A percentile compares a stretch with the other conserved stretches of the same genome.
These are phyloP conservation scores for Zymoseptoria brevis DNA, from an alignment of 2,329 filamentous ascomycete species.

Conservation along the genomic window DNA sequence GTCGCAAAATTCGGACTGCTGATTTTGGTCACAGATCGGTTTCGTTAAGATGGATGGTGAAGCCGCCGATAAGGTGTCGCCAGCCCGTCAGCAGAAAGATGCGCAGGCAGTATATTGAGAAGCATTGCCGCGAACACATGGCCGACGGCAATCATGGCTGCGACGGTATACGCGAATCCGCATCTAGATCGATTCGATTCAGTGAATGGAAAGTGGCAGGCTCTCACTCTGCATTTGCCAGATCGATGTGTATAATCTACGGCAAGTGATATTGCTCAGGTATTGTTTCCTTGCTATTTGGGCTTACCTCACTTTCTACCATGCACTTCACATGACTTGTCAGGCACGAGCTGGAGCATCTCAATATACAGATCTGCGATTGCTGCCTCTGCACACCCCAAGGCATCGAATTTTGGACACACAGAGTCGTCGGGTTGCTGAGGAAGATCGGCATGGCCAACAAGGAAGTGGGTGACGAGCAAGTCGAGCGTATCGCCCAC, in stretches of 20 bases:
- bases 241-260: not conserved
- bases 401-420: too few species aligned
- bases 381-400: too few species aligned
- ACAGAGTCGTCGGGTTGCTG: too few species aligned
- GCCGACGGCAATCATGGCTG: not conserved
- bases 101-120: not conserved
- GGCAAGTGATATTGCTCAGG: not conserved
- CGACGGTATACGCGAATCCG: not conserved
- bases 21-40: constrained; percentile 18
- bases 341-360: not conserved
- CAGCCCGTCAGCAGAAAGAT: not conserved
- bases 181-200: not conserved
- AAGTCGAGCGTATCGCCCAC: not conserved
- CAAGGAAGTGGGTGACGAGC: constrained; percentile 20
- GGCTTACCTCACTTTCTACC: not conserved
- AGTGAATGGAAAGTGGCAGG: not conserved
- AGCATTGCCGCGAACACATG: not conserved
- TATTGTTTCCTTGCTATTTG: not conserved
- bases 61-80: constrained; percentile 14
- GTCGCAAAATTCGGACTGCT: not conserved
- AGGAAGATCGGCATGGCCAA: constrained; percentile 17
- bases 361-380: not conserved
- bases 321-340: not conserved
- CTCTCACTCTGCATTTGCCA: not conserved
- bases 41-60: constrained; percentile 25